Percentiles rank a stretch among this genome's conserved stretches.
Evolutionary conservation across 2,329 filamentous ascomycete species (phyloP).

Genomic region (Cryphonectria nitschkei): DNA sequence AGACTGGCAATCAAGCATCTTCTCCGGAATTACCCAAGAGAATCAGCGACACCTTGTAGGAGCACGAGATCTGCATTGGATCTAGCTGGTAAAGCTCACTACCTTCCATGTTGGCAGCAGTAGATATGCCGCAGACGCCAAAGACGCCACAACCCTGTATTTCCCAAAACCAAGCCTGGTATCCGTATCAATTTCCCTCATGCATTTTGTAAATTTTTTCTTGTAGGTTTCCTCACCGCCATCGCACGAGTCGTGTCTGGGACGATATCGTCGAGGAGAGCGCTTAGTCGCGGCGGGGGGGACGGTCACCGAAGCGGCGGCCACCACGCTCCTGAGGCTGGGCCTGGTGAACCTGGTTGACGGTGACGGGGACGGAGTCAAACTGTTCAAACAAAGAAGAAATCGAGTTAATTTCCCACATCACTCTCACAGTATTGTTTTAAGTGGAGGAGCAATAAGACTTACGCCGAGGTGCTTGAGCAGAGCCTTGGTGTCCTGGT

Average conservation of each 20-base stretch:
- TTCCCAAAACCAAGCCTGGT: constrained; percentile 39
- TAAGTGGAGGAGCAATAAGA: constrained; percentile 42
- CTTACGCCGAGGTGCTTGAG: constrained; percentile 98
- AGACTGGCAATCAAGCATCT: constrained; percentile 91
- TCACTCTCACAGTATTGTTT: background rate
- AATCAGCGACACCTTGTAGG: constrained; percentile 87
- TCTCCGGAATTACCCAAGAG: constrained; percentile 60
- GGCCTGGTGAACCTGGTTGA: constrained; percentile 86
- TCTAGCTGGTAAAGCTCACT: constrained; percentile 60
- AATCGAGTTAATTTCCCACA: constrained; percentile 12
- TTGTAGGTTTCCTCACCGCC: constrained; percentile 26
- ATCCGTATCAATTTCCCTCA: constrained; percentile 41
- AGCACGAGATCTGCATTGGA: constrained; percentile 63
- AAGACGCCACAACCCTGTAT: constrained; percentile 45
- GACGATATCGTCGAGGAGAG: constrained; percentile 1
- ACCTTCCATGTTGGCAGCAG: constrained; percentile 50
- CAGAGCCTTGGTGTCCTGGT: constrained; percentile 97
- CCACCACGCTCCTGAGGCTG: constrained; percentile 78
- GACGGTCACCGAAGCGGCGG: constrained; percentile 49
- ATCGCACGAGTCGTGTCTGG: constrained; percentile 9
- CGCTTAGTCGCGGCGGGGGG: constrained; percentile 50
- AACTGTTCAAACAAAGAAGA: constrained; percentile 63
- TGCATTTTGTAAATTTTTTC: constrained; percentile 34
- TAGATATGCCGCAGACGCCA: constrained; percentile 46
- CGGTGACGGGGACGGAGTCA: constrained; percentile 96